Evolutionary conservation across 768 basidiomycete species (phyloP).

Genomic region (Lyophyllum decastes): DNA sequence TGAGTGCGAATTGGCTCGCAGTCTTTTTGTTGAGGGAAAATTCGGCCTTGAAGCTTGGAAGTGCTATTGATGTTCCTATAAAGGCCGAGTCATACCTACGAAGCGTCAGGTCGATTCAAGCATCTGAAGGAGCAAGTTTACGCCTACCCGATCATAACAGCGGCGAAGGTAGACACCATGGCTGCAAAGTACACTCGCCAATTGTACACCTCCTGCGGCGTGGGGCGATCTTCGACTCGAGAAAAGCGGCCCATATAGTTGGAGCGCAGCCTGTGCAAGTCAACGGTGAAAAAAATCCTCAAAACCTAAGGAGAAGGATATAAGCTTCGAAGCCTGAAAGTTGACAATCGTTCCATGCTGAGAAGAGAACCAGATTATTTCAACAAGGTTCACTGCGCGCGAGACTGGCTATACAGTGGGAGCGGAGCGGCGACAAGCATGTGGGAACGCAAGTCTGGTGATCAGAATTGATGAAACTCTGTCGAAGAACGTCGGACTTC

Average conservation of each 20-base stretch:
- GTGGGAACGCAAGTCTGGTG: conserved; percentile 1
- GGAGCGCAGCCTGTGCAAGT: no score
- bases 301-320: no score
- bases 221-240: conserved; percentile 24
- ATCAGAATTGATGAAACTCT: background rate
- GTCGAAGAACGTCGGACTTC: background rate
- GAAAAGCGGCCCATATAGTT: conserved; percentile 21
- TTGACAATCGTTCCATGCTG: background rate
- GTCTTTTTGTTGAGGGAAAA: conserved; percentile 39
- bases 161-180: conserved; percentile 35
- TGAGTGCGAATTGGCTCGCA: conserved; percentile 27
- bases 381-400: background rate
- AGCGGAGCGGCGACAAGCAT: background rate
- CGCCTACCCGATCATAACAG: conserved; percentile 39
- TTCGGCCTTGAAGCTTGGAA: conserved; percentile 42
- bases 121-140: background rate
- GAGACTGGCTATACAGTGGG: background rate
- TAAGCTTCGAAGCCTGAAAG: background rate
- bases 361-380: background rate
- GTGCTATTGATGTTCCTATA: conserved; percentile 45
- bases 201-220: conserved; percentile 38
- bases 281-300: no score
- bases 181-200: conserved; percentile 39
- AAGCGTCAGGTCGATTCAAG: background rate
- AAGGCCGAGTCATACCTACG: conserved; percentile 43